Base-by-base conservation (phyloP, 371 early-diverging fungal species). In the Enterospora canceri region DNA sequence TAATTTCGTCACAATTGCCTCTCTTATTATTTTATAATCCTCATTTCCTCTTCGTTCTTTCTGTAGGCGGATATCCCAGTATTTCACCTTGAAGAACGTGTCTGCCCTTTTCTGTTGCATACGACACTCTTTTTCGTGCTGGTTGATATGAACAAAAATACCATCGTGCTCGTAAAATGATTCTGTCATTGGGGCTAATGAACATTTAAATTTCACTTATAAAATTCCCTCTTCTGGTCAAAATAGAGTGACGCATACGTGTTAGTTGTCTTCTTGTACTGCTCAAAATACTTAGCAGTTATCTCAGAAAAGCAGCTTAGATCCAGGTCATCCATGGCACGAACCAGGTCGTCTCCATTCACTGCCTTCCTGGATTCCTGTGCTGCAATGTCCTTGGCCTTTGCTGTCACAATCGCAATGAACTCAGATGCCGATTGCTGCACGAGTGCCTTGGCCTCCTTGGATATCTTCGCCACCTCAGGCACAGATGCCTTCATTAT, bases 391-490 rank as follows among this genome's bases (percentile, higher is more conserved):
- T 80, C 77, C 57, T 78, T 78, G 3, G 81, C 85, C 79, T 93
- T 94, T 75, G 91, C 91, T 23, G 97, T 94, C 59, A 97, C 87
- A 76, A 97, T 94, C 12, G 91, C 87, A 77, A 97, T 95, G 77
- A 97, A 97, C 82, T 97, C 98, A 21, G 91, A 91, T 2, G 93
- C 96, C 77, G 94, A 92, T 80, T 93, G 94, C 82, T 93, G 92
- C 21, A 97, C 88, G 65, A 90, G 88, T 75, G 95, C 91, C 76
- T 97, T 95, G 30, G 97, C 94, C 72, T 96, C 96, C 76, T 94
- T 96, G 28, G 95, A 89, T 60, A 97, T 91, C 76, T 97, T 97
- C 23, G 94, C 94, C 75, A 88, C 91, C 35, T 88, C 89, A 0
- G 98, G 98, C 55, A 97, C 83, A 15, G 92, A 89, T 47, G 86